Conservation (phyloP, 768 basidiomycete genomes). For the Pleurotus citrinopileatus region DNA sequence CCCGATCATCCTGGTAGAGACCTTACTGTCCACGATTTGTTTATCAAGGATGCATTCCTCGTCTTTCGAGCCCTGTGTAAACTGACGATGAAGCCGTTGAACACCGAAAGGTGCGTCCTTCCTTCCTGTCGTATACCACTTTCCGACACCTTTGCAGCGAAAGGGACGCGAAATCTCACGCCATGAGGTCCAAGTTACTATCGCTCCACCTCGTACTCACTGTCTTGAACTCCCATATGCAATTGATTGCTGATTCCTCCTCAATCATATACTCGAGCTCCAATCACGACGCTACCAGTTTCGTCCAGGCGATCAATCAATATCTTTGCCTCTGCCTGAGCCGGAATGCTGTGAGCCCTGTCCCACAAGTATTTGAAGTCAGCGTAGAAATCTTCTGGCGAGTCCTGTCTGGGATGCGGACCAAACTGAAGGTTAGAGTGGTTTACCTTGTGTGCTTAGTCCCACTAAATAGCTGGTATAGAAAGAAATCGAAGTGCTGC, state of each 20-base stretch:
- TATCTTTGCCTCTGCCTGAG: constrained; percentile 92
- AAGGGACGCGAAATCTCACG: constrained; percentile 92
- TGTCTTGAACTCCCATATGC: constrained; percentile 88
- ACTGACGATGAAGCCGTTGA: constrained; percentile 95
- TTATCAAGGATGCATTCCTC: constrained; percentile 96
- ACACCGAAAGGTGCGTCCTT: constrained; percentile 77
- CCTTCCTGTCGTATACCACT: background rate
- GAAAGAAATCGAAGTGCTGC: constrained; percentile 99
- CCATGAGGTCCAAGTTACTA: constrained; percentile 94
- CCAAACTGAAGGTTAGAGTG: constrained; percentile 84
- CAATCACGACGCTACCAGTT: constrained; percentile 81
- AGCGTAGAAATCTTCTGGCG: constrained; percentile 99
- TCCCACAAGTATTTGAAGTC: constrained; percentile 95
- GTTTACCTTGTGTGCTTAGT: background rate
- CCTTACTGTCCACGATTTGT: constrained; percentile 80
- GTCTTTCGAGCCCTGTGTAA: constrained; percentile 98
- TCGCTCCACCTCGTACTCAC: constrained; percentile 93
- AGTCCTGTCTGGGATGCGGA: constrained; percentile 89
- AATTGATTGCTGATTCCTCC: constrained; percentile 81
- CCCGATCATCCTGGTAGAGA: constrained; percentile 30
- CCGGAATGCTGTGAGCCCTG: constrained; percentile 92
- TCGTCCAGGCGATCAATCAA: constrained; percentile 93
- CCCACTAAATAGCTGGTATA: constrained; percentile 27
- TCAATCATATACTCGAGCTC: constrained; percentile 93
- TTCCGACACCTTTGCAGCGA: constrained; percentile 51